A percentile compares a stretch with the other conserved stretches of the same genome.
Evolutionary conservation across 1,284 basidiomycete genomes (phyloP).

Genomic region (Dichomitus squalens): DNA sequence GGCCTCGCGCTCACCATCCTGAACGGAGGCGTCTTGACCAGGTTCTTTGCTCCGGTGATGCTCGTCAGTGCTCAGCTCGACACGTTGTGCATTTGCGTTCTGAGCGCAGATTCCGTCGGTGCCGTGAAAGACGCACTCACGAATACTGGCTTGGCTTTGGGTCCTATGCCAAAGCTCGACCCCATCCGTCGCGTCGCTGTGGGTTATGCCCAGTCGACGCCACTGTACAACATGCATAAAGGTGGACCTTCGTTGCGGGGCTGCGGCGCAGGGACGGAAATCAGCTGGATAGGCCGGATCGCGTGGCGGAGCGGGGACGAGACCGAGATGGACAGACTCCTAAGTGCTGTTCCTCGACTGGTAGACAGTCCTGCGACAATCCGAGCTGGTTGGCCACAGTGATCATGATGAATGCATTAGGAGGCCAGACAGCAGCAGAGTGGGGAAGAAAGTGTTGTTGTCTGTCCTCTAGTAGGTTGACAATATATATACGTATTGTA

Average conservation of each 20-base stretch:
- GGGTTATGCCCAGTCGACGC: neutral
- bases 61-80: neutral
- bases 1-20: neutral
- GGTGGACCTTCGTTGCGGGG: neutral
- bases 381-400: neutral
- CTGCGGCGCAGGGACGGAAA: neutral
- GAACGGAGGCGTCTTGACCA: neutral
- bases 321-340: neutral
- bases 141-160: neutral
- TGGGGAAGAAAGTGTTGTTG: no score
- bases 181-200: neutral
- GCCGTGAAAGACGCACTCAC: neutral
- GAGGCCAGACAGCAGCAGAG: no score
- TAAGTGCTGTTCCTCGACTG: neutral
- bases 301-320: neutral
- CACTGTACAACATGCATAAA: neutral
- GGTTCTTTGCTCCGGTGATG: neutral
- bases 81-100: neutral
- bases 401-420: no score
- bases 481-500: no score
- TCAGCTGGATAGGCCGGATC: neutral
- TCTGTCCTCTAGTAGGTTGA: no score
- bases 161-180: neutral
- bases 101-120: neutral
- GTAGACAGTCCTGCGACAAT: neutral